Evolutionary conservation across 441 rosid genomes (phyloP).

Genomic region (Raphanus hybrid): DNA sequence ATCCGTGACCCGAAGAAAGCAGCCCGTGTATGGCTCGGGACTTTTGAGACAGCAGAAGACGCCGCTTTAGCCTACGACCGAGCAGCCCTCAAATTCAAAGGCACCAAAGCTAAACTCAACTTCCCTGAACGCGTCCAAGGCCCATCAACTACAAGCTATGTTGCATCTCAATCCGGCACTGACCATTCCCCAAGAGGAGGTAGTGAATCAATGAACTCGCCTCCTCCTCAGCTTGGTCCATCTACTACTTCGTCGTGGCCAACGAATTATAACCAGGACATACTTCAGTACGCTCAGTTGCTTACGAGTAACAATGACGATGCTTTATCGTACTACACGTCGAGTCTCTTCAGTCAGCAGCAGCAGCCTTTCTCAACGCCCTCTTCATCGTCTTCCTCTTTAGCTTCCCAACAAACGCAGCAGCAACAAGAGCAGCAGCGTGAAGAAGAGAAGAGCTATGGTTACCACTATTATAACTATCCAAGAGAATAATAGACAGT

Average conservation of each 20-base stretch:
- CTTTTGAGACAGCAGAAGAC: conserved; percentile 93
- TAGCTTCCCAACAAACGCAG: conserved; percentile 26
- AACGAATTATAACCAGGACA: conserved; percentile 58
- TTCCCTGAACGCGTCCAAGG: conserved; percentile 86
- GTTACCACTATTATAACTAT: neutral
- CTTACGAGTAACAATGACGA: conserved; percentile 69
- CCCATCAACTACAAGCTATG: conserved; percentile 43
- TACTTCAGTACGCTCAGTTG: conserved; percentile 74
- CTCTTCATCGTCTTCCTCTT: conserved; percentile 45
- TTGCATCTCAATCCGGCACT: conserved; percentile 30
- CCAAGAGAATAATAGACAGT: neutral
- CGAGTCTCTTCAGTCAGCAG: conserved; percentile 56
- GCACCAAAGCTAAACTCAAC: conserved; percentile 79
- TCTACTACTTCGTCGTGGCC: conserved; percentile 43
- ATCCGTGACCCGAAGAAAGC: conserved; percentile 97
- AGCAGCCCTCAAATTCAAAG: conserved; percentile 80
- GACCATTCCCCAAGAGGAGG: conserved; percentile 2
- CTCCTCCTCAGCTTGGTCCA: conserved; percentile 30
- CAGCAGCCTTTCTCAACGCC: conserved; percentile 44
- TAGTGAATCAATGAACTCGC: conserved; percentile 35
- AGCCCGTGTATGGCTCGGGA: conserved; percentile 96
- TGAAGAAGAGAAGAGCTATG: conserved; percentile 1
- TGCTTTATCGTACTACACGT: conserved; percentile 61
- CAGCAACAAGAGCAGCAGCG: neutral
- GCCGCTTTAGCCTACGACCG: conserved; percentile 90